Conservation (phyloP, 176 grass and related monocot genomes). For the Oryza meyeriana region DNA sequence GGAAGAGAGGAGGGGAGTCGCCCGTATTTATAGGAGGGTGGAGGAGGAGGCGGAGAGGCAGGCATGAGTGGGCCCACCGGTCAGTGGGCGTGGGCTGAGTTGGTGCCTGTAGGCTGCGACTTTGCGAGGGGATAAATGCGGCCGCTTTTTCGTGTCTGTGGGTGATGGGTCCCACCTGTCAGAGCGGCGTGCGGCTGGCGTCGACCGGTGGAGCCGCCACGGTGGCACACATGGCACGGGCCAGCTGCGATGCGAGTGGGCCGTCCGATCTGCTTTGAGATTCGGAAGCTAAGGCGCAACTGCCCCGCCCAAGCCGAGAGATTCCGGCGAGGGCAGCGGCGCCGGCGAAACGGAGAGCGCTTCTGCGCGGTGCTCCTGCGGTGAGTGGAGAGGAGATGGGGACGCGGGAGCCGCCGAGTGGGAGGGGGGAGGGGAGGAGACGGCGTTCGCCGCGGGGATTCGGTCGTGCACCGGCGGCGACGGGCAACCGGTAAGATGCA, state of each 20-base stretch:
- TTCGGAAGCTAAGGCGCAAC: neutral
- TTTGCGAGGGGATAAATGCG: neutral
- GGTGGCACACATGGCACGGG: neutral
- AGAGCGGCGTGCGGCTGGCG: neutral
- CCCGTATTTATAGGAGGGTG: conserved; percentile 5
- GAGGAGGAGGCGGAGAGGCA: neutral
- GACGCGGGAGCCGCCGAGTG: too few species aligned
- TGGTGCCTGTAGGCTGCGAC: neutral
- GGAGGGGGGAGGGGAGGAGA: too few species aligned
- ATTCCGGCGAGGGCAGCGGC: too few species aligned
- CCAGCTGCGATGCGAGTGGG: neutral
- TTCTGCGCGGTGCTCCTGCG: too few species aligned
- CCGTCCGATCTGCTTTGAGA: neutral
- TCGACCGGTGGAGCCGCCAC: neutral
- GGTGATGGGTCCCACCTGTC: neutral
- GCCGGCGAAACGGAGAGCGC: too few species aligned
- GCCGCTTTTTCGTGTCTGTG: neutral
- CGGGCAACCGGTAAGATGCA: neutral
- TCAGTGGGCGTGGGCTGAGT: neutral
- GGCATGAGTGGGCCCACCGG: neutral
- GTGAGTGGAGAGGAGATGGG: too few species aligned
- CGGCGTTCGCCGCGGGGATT: neutral
- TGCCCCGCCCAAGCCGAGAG: neutral
- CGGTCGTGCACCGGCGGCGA: neutral
- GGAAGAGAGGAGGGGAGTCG: neutral